These are phyloP conservation scores for Boeremia lycopersici DNA, from an alignment of 2,329 filamentous ascomycete species.

Conservation along the genomic window DNA sequence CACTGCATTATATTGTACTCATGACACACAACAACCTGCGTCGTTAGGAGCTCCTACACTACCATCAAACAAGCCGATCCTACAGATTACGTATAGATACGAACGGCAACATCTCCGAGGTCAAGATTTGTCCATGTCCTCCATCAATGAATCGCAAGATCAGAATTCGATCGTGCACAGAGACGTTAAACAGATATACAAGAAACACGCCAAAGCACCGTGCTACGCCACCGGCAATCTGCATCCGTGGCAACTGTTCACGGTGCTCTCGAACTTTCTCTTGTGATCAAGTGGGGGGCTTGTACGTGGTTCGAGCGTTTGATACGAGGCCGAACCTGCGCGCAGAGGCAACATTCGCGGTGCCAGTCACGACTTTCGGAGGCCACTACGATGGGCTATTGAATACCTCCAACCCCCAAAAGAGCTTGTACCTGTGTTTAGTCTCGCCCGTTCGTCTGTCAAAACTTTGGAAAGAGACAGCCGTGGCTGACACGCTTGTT, in stretches of 20 bases:
- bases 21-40: background rate
- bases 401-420: background rate
- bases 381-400: background rate
- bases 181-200: constrained; percentile 5
- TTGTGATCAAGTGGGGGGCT: background rate
- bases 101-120: constrained; percentile 3
- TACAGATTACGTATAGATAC: constrained; percentile 3
- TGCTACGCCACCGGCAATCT: constrained; percentile 1
- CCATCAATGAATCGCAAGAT: background rate
- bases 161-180: background rate
- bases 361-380: constrained; percentile 3
- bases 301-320: constrained; percentile 9
- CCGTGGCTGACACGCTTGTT: constrained; percentile 2
- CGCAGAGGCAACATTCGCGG: background rate
- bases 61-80: background rate
- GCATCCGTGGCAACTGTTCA: background rate
- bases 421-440: constrained; percentile 4
- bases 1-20: too few relatives aligned
- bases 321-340: background rate
- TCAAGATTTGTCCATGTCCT: background rate
- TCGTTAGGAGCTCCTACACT: background rate
- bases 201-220: constrained; percentile 4
- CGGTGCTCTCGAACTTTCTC: background rate
- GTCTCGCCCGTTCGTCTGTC: background rate
- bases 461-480: constrained; percentile 1